Base-by-base conservation (phyloP, 108 stramenopile species). In the Bacterosira constricta region DNA sequence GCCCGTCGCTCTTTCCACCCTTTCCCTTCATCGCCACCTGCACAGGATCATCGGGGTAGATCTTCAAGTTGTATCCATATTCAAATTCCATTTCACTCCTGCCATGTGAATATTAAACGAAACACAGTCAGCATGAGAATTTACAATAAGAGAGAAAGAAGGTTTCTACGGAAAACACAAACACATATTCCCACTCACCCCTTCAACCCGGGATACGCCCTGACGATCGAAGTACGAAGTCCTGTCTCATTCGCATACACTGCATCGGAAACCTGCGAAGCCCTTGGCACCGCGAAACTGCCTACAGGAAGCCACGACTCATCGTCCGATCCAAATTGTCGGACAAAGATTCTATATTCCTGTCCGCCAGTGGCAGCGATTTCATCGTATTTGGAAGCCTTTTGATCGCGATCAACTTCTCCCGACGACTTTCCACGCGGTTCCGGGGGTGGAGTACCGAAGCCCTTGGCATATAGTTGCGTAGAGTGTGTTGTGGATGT, bases 1-100 rank as follows among this genome's bases (percentile, higher is more conserved):
- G 85, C 23, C 92, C 89, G 21, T 59, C 42, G 1, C 54, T 12
- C 18, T 49, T 71, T 5, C 63, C 38, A 25, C 30, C 61, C 26
- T 12, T 20, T 9, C 39, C 49, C 73, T 90, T 90, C 18, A 63
- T 59, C 17, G 94, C 94, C 27, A 92, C 88, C 68, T 95, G 87
- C 4, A 95, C 69, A 3, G 89, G 89, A 85, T 95, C 94, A 74
- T 95, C 94, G 13, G 88, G 90, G 66, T 89, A 95, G 31, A 95
- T 80, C 63, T 92, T 95, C 39, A 95, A 64, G 49, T 95, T 95
- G 76, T 76, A 95, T 15, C 94, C 94, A 65, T 89, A 95, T 71
- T 95, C 94, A 57, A 95, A 89, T 77, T 91, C 89, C 30, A 37
- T 68, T 47, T 92, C 90, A 44, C 61, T 81, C 27, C 53, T 54